Evolutionary conservation across 805 yeast species (phyloP).

Genomic region (Candida manassasensis): DNA sequence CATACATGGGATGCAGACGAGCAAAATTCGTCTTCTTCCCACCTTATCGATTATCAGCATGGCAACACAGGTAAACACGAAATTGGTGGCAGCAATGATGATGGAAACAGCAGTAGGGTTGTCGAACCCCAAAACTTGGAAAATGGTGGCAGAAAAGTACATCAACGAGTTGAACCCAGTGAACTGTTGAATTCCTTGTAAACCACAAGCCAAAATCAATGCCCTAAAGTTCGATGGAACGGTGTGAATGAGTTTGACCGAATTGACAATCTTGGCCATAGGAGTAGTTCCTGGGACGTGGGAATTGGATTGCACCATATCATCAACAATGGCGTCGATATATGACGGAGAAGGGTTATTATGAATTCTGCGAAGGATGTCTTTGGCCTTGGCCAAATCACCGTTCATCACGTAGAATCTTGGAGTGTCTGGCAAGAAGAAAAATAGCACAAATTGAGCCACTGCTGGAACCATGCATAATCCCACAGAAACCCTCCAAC

Average conservation of each 20-base stretch:
- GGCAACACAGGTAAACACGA: conserved; percentile 80
- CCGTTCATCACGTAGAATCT: conserved; percentile 78
- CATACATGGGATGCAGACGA: conserved; percentile 85
- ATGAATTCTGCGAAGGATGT: conserved; percentile 62
- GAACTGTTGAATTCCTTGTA: conserved; percentile 95
- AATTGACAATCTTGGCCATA: conserved; percentile 50
- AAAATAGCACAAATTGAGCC: conserved; percentile 67
- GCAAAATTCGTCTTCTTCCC: conserved; percentile 80
- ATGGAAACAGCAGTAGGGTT: conserved; percentile 93
- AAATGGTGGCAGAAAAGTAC: conserved; percentile 92
- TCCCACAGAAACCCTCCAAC: conserved; percentile 94
- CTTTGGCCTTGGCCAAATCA: conserved; percentile 56
- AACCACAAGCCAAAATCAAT: conserved; percentile 81
- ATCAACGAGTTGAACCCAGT: conserved; percentile 94
- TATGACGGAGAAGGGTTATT: conserved; percentile 56
- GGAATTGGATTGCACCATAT: conserved; percentile 47
- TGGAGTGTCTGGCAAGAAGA: conserved; percentile 94
- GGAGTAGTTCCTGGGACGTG: conserved; percentile 39
- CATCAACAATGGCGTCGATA: conserved; percentile 63
- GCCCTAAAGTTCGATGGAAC: conserved; percentile 85
- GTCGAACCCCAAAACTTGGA: conserved; percentile 82
- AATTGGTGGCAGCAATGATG: conserved; percentile 91
- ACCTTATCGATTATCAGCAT: conserved; percentile 80
- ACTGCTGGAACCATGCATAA: conserved; percentile 84
- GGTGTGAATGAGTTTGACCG: conserved; percentile 57